These are phyloP conservation scores for Aspergillus avenaceus DNA, from an alignment of 495 filamentous ascomycete species.

Conservation along the genomic window DNA sequence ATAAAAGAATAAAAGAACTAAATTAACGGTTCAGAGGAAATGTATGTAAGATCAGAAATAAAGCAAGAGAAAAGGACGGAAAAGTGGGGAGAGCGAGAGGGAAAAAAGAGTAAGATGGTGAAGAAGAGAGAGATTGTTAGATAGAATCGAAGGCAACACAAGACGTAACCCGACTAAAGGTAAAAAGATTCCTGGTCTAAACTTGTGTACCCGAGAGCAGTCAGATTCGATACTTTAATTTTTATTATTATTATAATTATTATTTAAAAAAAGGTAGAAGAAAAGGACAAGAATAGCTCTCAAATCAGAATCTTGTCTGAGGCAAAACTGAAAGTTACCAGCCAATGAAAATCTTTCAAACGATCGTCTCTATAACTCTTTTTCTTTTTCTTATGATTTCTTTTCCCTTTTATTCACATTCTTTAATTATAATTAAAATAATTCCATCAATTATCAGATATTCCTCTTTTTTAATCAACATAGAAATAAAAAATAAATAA, in stretches of 20 bases:
- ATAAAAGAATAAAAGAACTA: background rate
- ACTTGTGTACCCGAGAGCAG: no score
- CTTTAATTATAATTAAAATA: no score
- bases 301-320: background rate
- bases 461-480: no score
- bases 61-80: background rate
- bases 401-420: no score
- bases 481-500: background rate
- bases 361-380: background rate
- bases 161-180: background rate
- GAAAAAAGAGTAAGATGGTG: background rate
- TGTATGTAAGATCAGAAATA: background rate
- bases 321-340: background rate
- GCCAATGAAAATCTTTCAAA: background rate
- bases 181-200: no score
- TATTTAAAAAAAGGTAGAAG: no score
- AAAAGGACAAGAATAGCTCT: background rate
- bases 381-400: no score
- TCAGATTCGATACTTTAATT: no score
- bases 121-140: background rate
- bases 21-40: background rate
- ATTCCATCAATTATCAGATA: no score
- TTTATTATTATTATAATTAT: no score
- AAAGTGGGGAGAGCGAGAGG: slow-evolving; percentile 1
- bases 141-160: background rate